phyloP scores from a whole-genome alignment of 352 stramenopile genomes.

The Phytopythium chamaehyphon region DNA sequence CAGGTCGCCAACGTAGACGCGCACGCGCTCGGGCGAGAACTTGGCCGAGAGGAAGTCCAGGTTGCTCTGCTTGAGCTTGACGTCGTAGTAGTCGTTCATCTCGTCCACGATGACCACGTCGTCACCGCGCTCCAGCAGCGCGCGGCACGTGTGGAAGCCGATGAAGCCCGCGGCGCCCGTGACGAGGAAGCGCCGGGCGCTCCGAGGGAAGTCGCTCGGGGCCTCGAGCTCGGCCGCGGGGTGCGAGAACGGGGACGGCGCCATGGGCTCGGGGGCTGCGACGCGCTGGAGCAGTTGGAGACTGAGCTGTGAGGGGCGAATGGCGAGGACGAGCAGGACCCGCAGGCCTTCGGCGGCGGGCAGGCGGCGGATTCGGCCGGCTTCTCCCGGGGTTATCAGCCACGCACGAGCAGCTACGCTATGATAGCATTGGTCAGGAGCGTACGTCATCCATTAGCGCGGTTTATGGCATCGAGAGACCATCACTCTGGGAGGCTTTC shows the following conservation, averaged over 20 bases:
- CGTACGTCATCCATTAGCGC: no score
- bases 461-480: no score
- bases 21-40: constrained; percentile 53
- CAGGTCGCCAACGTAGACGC: constrained; percentile 90
- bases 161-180: constrained; percentile 97
- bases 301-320: no score
- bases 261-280: constrained; percentile 9
- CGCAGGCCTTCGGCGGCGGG: neutral
- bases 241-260: constrained; percentile 20
- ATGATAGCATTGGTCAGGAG: no score
- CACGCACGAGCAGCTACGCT: no score
- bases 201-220: neutral
- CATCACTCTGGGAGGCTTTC: no score
- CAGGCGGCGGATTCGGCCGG: no score
- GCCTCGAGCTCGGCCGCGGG: constrained; percentile 4
- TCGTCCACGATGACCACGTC: constrained; percentile 97
- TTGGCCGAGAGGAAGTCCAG: constrained; percentile 74
- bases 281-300: neutral
- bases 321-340: neutral
- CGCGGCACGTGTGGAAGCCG: constrained; percentile 92
- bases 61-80: constrained; percentile 96
- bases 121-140: constrained; percentile 83
- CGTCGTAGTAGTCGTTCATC: constrained; percentile 99
- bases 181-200: constrained; percentile 49
- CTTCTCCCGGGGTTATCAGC: no score